A percentile compares a stretch with the other conserved stretches of the same genome.
These are phyloP conservation scores for Elaeis guineensis DNA, from an alignment of 176 grass and related monocot genomes.

Conservation along the genomic window DNA sequence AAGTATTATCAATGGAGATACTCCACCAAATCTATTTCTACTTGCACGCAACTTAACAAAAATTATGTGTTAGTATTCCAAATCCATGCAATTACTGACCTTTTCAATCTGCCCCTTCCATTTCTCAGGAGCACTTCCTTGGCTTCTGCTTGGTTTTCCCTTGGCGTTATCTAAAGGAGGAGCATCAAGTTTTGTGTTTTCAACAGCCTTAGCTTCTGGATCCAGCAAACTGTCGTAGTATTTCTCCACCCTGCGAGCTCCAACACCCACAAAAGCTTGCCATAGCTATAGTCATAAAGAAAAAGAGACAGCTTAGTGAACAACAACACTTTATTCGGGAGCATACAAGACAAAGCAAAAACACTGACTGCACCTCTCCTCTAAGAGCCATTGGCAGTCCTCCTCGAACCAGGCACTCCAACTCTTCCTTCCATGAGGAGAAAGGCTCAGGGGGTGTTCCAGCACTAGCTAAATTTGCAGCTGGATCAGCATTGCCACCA, in stretches of 20 bases:
- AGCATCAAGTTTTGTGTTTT: slow-evolving; percentile 24
- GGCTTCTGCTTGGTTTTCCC: slow-evolving; percentile 33
- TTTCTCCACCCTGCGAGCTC: slow-evolving; percentile 73
- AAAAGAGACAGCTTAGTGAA: neutral
- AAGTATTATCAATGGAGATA: no score
- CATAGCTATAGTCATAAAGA: slow-evolving; percentile 50
- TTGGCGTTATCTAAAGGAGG: slow-evolving; percentile 20
- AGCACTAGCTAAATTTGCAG: slow-evolving; percentile 10
- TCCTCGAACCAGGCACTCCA: slow-evolving; percentile 68
- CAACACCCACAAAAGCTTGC: slow-evolving; percentile 97
- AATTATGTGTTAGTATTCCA: neutral
- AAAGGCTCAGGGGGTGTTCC: slow-evolving; percentile 30
- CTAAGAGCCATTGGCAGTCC: slow-evolving; percentile 94
- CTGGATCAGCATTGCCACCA: slow-evolving; percentile 36
- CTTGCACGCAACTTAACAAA: no score
- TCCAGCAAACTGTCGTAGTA: slow-evolving; percentile 76
- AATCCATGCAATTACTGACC: slow-evolving; percentile 26
- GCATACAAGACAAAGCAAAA: neutral
- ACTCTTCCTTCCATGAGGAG: slow-evolving; percentile 83
- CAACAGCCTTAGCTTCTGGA: slow-evolving; percentile 16
- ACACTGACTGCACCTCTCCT: slow-evolving; percentile 63
- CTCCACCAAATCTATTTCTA: no score
- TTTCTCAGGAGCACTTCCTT: slow-evolving; percentile 47
- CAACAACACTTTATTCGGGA: neutral
- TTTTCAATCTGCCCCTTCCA: slow-evolving; percentile 99